phyloP scores from a whole-genome alignment of 2,329 filamentous ascomycete species.

The Aspergillus sp. region DNA sequence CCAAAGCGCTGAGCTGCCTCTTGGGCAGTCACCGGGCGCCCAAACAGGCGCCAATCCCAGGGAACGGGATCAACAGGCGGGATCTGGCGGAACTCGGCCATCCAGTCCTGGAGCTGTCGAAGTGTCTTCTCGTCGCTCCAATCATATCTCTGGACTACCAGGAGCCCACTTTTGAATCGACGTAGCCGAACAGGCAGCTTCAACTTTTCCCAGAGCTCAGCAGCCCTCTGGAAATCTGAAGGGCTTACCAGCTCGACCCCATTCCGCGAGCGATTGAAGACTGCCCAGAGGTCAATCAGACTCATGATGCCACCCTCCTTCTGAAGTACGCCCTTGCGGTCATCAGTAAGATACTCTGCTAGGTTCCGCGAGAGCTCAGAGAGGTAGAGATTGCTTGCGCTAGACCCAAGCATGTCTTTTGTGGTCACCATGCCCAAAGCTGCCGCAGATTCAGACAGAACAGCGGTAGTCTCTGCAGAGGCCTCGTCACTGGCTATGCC shows the following conservation, averaged over 20 bases:
- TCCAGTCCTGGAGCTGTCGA: constrained; percentile 74
- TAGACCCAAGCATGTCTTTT: constrained; percentile 87
- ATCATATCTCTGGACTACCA: constrained; percentile 88
- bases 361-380: constrained; percentile 84
- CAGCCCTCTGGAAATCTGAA: constrained; percentile 87
- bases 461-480: constrained; percentile 70
- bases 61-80: constrained; percentile 66
- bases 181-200: constrained; percentile 84
- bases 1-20: constrained; percentile 88
- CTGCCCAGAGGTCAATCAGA: constrained; percentile 87
- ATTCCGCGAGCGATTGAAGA: constrained; percentile 90
- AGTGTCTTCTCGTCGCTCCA: constrained; percentile 91
- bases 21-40: constrained; percentile 84
- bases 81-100: constrained; percentile 71
- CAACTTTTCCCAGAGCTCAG: constrained; percentile 83
- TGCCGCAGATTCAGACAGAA: constrained; percentile 80
- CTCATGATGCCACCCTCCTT: constrained; percentile 86
- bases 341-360: constrained; percentile 87
- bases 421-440: constrained; percentile 90
- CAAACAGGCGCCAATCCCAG: constrained; percentile 80
- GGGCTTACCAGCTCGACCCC: constrained; percentile 95
- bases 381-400: constrained; percentile 82
- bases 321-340: constrained; percentile 75
- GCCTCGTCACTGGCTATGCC: constrained; percentile 61
- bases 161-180: constrained; percentile 89